Conservation (phyloP, 2,329 filamentous ascomycete species). For the Fusarium fujikuroi region DNA sequence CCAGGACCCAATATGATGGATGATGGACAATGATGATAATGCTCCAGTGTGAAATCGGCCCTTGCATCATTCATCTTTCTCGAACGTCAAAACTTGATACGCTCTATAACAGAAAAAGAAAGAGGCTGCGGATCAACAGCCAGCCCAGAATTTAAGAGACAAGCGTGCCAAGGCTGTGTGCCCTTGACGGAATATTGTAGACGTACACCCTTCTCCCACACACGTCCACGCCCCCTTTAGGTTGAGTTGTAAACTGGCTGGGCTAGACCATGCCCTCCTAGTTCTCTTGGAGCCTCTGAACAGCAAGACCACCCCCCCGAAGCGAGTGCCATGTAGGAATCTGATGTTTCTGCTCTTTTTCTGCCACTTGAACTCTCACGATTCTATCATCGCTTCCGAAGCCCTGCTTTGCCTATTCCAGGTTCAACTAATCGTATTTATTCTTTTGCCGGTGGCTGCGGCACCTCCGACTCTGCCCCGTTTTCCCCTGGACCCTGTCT, state of each 20-base stretch:
- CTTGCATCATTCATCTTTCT: slow-evolving; percentile 30
- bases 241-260: slow-evolving; percentile 15
- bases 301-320: slow-evolving; percentile 33
- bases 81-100: slow-evolving; percentile 21
- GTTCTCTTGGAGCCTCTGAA: slow-evolving; percentile 22
- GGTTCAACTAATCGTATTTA: slow-evolving; percentile 26
- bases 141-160: slow-evolving; percentile 19
- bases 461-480: slow-evolving; percentile 30
- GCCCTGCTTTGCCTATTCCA: slow-evolving; percentile 33
- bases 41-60: neutral
- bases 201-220: slow-evolving; percentile 26
- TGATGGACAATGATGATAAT: neutral
- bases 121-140: slow-evolving; percentile 12
- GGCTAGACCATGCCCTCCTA: slow-evolving; percentile 34
- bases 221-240: slow-evolving; percentile 26
- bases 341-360: slow-evolving; percentile 41
- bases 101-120: slow-evolving; percentile 6
- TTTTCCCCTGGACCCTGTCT: slow-evolving; percentile 37
- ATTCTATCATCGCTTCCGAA: slow-evolving; percentile 39
- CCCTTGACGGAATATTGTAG: slow-evolving; percentile 24
- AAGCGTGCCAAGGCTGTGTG: slow-evolving; percentile 31
- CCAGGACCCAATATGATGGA: neutral
- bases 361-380: slow-evolving; percentile 32
- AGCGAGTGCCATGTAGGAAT: slow-evolving; percentile 36
- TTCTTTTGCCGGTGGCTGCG: slow-evolving; percentile 40